These are phyloP conservation scores for Aspergillus melleus DNA, from an alignment of 2,329 filamentous ascomycete species.

Conservation along the genomic window DNA sequence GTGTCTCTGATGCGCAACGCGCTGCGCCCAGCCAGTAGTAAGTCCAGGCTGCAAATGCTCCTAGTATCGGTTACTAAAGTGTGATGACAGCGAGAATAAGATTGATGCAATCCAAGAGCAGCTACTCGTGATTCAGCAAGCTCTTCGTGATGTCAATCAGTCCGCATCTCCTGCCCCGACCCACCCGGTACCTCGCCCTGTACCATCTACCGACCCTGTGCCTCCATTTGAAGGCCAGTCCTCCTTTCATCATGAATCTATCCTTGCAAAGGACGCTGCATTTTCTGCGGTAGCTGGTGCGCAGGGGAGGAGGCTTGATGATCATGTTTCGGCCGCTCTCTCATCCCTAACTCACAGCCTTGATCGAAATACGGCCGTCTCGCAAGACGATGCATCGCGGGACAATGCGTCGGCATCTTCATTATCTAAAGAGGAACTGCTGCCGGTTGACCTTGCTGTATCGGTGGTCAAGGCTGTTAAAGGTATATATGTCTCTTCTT, in stretches of 20 bases:
- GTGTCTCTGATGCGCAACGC: constrained; percentile 5
- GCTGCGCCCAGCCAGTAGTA: constrained; percentile 18
- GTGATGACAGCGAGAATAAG: constrained; percentile 16
- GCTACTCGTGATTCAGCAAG: constrained; percentile 18
- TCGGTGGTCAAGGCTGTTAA: constrained; percentile 23
- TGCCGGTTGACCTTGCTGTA: constrained; percentile 22
- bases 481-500: constrained; percentile 5
- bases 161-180: neutral
- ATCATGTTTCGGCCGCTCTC: constrained; percentile 23
- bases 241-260: constrained; percentile 25
- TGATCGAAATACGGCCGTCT: constrained; percentile 10
- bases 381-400: neutral
- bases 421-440: constrained; percentile 6
- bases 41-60: neutral
- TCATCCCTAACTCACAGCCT: constrained; percentile 20
- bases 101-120: constrained; percentile 22
- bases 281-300: constrained; percentile 20
- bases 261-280: constrained; percentile 24
- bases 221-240: constrained; percentile 27
- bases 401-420: neutral
- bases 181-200: constrained; percentile 8
- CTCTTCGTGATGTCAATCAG: constrained; percentile 15
- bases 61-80: constrained; percentile 3
- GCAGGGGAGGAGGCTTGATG: constrained; percentile 11
- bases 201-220: constrained; percentile 15